Evolutionary conservation across 495 filamentous ascomycete genomes (phyloP).

Genomic region (Lentithecium fluviatile): DNA sequence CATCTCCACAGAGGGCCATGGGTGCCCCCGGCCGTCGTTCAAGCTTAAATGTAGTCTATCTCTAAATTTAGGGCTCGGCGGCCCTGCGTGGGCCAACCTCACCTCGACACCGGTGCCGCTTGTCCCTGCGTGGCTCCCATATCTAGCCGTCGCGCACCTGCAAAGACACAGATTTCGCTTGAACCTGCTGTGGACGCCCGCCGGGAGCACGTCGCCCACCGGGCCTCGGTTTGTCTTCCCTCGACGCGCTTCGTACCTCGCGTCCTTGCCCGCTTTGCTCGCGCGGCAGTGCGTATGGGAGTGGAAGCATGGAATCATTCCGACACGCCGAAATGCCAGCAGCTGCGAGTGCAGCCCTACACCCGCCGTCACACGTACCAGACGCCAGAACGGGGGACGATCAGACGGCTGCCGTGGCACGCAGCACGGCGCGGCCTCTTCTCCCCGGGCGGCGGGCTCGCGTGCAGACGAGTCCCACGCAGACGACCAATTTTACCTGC

Average conservation of each 20-base stretch:
- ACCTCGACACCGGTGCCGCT: constrained; percentile 24
- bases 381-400: background rate
- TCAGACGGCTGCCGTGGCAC: background rate
- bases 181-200: constrained; percentile 24
- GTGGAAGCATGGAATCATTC: background rate
- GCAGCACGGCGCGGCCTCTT: background rate
- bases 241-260: constrained; percentile 29
- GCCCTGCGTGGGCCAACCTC: constrained; percentile 11
- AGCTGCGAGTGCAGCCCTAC: constrained; percentile 29
- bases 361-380: background rate
- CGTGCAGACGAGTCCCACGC: background rate
- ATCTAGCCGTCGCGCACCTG: constrained; percentile 19
- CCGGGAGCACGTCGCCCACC: constrained; percentile 17
- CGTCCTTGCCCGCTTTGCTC: constrained; percentile 21
- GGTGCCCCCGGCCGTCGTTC: background rate
- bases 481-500: constrained; percentile 28
- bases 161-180: constrained; percentile 31
- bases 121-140: constrained; percentile 31
- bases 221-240: background rate
- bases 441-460: background rate
- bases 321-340: constrained; percentile 5
- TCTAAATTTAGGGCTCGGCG: constrained; percentile 10
- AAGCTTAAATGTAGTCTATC: constrained; percentile 32
- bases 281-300: too few relatives aligned
- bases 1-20: constrained; percentile 9